These are phyloP conservation scores for Cytidiella melzeri DNA, from an alignment of 768 basidiomycete species.

Conservation along the genomic window DNA sequence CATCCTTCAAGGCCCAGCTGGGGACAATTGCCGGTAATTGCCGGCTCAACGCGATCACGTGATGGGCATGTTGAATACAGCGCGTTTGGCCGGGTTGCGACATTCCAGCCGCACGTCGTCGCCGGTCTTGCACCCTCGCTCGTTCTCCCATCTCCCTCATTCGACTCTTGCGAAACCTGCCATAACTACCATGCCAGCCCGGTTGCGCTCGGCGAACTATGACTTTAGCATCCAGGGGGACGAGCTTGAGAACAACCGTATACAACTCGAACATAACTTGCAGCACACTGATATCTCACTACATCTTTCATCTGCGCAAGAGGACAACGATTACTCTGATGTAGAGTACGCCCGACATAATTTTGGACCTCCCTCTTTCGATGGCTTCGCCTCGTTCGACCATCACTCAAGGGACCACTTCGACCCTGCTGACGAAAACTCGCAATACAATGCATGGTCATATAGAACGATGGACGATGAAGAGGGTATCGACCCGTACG, in stretches of 20 bases:
- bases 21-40: background rate
- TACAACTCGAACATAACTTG: constrained; percentile 74
- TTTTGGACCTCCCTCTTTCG: constrained; percentile 49
- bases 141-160: background rate
- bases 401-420: constrained; percentile 49
- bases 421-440: constrained; percentile 41
- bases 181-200: background rate
- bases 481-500: constrained; percentile 59
- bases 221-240: constrained; percentile 63
- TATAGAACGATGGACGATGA: constrained; percentile 49
- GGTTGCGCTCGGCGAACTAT: constrained; percentile 10
- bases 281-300: constrained; percentile 68
- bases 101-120: background rate
- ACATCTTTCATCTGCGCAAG: constrained; percentile 53
- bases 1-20: too few relatives aligned
- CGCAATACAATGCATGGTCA: constrained; percentile 27
- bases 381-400: constrained; percentile 57
- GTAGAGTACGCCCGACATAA: constrained; percentile 72
- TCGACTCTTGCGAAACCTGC: background rate
- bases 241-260: constrained; percentile 68
- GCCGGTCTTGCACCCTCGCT: background rate
- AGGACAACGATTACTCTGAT: constrained; percentile 28
- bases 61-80: background rate
- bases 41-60: background rate
- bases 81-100: background rate